Evolutionary conservation across 2,329 filamentous ascomycete genomes (phyloP).

Genomic region (Sporothrix variecibatus): DNA sequence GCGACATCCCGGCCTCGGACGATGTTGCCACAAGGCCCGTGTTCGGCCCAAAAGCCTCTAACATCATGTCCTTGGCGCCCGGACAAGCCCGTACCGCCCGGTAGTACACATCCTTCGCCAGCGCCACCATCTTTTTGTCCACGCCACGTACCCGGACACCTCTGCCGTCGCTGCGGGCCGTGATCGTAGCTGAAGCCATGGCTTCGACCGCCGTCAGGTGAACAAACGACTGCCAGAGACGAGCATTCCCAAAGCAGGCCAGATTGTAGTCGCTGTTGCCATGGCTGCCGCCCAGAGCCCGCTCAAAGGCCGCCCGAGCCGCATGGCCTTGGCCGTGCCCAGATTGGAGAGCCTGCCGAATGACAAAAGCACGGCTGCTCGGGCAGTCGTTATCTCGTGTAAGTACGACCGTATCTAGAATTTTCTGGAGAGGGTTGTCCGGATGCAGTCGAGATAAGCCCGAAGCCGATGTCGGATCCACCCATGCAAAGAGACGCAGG

Average conservation of each 20-base stretch:
- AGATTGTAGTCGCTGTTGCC: constrained; percentile 13
- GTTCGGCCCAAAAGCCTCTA: constrained; percentile 50
- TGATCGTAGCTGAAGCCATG: constrained; percentile 35
- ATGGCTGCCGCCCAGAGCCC: constrained; percentile 46
- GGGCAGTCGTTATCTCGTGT: constrained; percentile 43
- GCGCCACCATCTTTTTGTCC: constrained; percentile 24
- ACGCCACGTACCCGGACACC: constrained; percentile 32
- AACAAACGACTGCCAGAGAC: constrained; percentile 55
- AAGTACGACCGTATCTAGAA: constrained; percentile 58
- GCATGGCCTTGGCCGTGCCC: constrained; percentile 52
- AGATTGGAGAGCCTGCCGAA: constrained; percentile 56
- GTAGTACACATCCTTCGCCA: constrained; percentile 52
- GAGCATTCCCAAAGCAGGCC: constrained; percentile 39
- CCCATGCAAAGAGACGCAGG: constrained; percentile 70
- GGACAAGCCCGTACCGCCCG: constrained; percentile 51
- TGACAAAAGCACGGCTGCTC: constrained; percentile 51
- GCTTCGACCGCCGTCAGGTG: constrained; percentile 40
- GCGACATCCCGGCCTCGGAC: constrained; percentile 48
- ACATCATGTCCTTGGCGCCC: constrained; percentile 51
- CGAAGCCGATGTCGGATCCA: constrained; percentile 53
- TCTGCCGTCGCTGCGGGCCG: constrained; percentile 33
- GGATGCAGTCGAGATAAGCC: constrained; percentile 54
- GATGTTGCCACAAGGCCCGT: constrained; percentile 32
- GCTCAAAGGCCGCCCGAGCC: constrained; percentile 53
- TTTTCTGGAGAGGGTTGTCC: constrained; percentile 72